Evolutionary conservation across 495 filamentous ascomycete genomes (phyloP), one percentile per base, ranked within the genome.

Genomic region (Astrothelium subdiscretum): DNA sequence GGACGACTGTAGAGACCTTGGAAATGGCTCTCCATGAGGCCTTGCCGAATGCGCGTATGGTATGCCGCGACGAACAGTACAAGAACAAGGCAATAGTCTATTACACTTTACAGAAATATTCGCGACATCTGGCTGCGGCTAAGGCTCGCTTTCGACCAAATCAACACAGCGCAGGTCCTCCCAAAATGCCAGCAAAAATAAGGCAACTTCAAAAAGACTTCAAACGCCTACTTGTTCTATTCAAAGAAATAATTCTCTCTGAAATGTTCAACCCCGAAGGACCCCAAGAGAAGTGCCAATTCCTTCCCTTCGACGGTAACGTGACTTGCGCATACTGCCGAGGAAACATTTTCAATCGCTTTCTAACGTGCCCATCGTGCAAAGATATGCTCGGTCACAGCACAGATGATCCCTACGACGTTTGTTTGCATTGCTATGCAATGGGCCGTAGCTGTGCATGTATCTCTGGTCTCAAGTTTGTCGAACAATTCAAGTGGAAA

Each of bases 1-100:
- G 94, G n/a, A 96, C 88, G 0, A 97, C 92, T 0, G 89, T 88
- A 3, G 89, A 97, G 64, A 96, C 94, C 0, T 77, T 98, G 0
- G 85, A 90, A 58, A 76, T 94, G 74, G 92, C 92, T 0, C 73
- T 98, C 27, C 79, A 83, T 58, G 92, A 96, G 75, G 90, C 92
- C 0, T 77, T 98, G 2, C 90, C 90, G 1, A 87, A 90, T 62
- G 89, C 92, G 3, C 81, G 91, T 26, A 82, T 96, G 68, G 91
- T 97, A 31, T 97, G 94, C 70, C 90, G 94, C n/a, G 94, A 98
- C 65, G 94, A 98, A 68, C 90, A 96, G 71, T 98, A 98, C 78
- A 98, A 97, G 72, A 96, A 92, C 76, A 96, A 96, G 69, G 88
- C 92, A 20, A 97, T 97, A 63, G 80, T 97, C 31, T 96, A 87